Conservation (phyloP, 805 yeast species). For the Ogataea corticis region DNA sequence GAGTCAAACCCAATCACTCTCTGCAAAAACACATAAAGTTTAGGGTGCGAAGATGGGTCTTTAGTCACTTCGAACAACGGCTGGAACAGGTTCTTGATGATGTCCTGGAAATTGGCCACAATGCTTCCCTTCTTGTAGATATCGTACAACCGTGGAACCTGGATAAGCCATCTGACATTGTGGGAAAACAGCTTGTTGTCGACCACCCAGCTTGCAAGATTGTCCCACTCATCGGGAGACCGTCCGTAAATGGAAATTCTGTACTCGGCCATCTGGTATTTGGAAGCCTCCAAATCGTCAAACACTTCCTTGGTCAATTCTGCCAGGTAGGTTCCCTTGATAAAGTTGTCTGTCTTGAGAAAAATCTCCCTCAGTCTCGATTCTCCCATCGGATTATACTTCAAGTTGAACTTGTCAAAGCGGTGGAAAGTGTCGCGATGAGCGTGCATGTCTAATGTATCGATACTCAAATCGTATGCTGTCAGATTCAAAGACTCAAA, state of each 20-base stretch:
- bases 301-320: constrained; percentile 93
- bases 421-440: constrained; percentile 98
- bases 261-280: constrained; percentile 96
- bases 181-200: constrained; percentile 90
- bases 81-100: constrained; percentile 73
- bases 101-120: constrained; percentile 71
- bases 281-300: constrained; percentile 90
- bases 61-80: constrained; percentile 90
- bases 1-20: constrained; percentile 97
- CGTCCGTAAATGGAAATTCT: constrained; percentile 95
- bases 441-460: constrained; percentile 98
- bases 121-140: constrained; percentile 76
- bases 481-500: constrained; percentile 87
- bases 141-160: constrained; percentile 91
- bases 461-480: constrained; percentile 94
- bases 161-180: constrained; percentile 96
- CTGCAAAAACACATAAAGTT: constrained; percentile 81
- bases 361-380: constrained; percentile 96
- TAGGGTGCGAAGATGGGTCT: constrained; percentile 87
- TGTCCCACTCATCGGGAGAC: constrained; percentile 89
- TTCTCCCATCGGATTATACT: constrained; percentile 97
- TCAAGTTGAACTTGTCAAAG: constrained; percentile 94
- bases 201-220: constrained; percentile 90
- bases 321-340: constrained; percentile 85
- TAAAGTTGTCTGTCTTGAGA: constrained; percentile 90